These are phyloP conservation scores for Fomitopsis betulina DNA, from an alignment of 1,284 basidiomycete genomes.

Conservation along the genomic window DNA sequence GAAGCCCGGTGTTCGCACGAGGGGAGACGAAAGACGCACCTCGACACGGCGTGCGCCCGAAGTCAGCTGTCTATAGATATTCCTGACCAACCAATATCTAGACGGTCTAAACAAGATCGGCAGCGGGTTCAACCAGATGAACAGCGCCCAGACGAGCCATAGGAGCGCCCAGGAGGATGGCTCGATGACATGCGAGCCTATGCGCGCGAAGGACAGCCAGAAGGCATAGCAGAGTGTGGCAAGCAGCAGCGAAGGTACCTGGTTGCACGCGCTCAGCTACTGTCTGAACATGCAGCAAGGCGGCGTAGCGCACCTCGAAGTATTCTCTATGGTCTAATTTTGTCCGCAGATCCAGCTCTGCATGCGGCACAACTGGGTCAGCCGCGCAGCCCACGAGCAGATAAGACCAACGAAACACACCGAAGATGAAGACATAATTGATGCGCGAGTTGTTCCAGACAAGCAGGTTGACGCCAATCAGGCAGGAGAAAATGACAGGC, in stretches of 20 bases:
- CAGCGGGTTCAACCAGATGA: constrained; percentile 76
- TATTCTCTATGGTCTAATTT: constrained; percentile 80
- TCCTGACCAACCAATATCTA: constrained; percentile 77
- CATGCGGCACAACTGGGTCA: neutral
- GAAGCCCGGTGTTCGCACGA: neutral
- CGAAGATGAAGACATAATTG: constrained; percentile 91
- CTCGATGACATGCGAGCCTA: constrained; percentile 43
- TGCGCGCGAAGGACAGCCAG: constrained; percentile 76
- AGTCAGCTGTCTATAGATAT: constrained; percentile 55
- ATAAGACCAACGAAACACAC: constrained; percentile 34
- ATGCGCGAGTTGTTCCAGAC: constrained; percentile 78
- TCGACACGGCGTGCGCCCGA: constrained; percentile 77
- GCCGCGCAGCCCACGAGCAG: neutral
- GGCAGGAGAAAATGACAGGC: constrained; percentile 72
- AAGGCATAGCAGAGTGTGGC: constrained; percentile 78
- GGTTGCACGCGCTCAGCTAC: neutral
- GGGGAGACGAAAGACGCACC: constrained; percentile 34
- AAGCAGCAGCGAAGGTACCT: constrained; percentile 81
- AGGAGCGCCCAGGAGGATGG: constrained; percentile 77
- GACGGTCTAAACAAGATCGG: constrained; percentile 62
- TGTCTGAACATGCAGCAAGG: neutral
- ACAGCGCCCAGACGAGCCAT: constrained; percentile 68
- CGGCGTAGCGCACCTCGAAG: constrained; percentile 53
- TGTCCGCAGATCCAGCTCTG: constrained; percentile 76
- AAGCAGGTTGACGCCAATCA: constrained; percentile 79